Base-by-base conservation (phyloP, 2,329 filamentous ascomycete species). In the Emydomyces testavorans region DNA sequence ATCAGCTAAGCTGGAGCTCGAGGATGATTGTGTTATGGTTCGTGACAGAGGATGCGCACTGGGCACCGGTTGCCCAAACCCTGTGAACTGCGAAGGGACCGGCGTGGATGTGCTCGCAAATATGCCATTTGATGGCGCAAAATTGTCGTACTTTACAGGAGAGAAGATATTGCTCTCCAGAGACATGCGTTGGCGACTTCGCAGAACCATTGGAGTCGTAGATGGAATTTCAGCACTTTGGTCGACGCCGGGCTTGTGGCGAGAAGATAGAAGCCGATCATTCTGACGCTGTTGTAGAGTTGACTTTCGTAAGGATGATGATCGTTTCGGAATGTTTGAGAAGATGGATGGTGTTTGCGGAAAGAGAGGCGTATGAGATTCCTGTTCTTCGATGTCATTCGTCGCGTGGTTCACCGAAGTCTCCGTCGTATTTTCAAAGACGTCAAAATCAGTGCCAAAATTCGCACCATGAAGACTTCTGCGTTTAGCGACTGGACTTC, bases 1-100 rank as follows among this genome's bases (percentile, higher is more conserved):
- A 53, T 89, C 85, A 1, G 74, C 73, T 36, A 90, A 63, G 59
- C 82, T 92, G 4, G 86, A 90, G 46, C 76, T 79, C 1, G 88
- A 93, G 1, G 86, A 90, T 0, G 88, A 94, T 2, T 88, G 87
- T 0, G 85, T 93, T 56, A 95, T 73, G 0, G 86, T 85, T 53
- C 87, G 80, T 5, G 90, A 94, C 18, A 95, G 72, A 16, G 90
- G 90, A 62, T 95, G 90, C 15, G 84, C 65, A 43, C 60, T 50
- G 42, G 64, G 74, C 36, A 72, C 70, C 36, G 67, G 58, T 20
- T 48, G 46, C 15, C 37, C 46, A 23, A 42, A 42, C 20, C 37
- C 46, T 8, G 38, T 36, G 28, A 43, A 43, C 28, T 48, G 46
- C 1, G 38, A 36, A 26, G 46, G 37, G 13, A 31, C 32, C 1